Base-by-base conservation (phyloP, 2,329 filamentous ascomycete species). In the Colletotrichum gloeosporioides region DNA sequence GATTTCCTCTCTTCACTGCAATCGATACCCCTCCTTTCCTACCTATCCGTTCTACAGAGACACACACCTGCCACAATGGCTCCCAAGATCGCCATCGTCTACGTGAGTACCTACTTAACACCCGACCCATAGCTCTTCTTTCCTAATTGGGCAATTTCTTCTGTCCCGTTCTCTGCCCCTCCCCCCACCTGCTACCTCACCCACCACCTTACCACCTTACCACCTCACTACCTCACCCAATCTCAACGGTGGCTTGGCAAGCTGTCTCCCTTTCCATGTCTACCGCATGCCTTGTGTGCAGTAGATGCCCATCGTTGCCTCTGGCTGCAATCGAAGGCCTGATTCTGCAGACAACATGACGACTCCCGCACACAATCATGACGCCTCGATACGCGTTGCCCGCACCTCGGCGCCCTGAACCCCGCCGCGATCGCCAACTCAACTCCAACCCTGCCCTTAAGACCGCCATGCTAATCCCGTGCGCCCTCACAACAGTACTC, bases 51-150 rank as follows among this genome's bases (percentile, higher is more conserved):
- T 75, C 64, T 53, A 76, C 27, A 39, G 69, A 67, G 77, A 64
- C 22, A 25, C 79, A 39, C 34, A 76, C 73, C 78, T 73, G 78
- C 83, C 89, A 90, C 82, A 82, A 98, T 98, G 95, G 95, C 95
- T 88, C 95, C 95, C 86, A 98, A 95, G 90, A 92, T 98, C 84
- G 96, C 96, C 81, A 97, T 98, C 87, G 92, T 98, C 85, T 98
- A 92, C 86, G 95, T 96, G 90, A 81, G 94, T 91, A 64, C 6
- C 39, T 27, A 22, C 27, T 22, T 22, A 22, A 22, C 25, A 8
- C 18, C 44, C n/a, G 22, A n/a, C 10, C 44, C 7, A 12, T 13
- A 22, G 44, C 44, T 62, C 61, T 68, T 71, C 66, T 63, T 72
- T 71, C 71, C 71, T n/a, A 71, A 71, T 71, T 57, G 31, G 71